Conservation (phyloP, 148 eudicot species). For the Rhododendron williamsianum region DNA sequence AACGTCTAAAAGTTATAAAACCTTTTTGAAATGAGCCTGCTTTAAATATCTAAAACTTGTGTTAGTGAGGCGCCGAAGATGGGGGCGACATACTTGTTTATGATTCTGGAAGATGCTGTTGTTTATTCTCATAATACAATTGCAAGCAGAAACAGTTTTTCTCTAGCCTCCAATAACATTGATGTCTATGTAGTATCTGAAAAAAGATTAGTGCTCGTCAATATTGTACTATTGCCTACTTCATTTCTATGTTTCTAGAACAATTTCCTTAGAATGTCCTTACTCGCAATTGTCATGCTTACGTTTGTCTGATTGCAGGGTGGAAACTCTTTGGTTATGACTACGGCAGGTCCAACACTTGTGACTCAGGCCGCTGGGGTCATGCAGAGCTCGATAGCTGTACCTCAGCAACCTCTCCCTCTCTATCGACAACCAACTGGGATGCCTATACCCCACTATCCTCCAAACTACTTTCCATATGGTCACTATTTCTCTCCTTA, state of each 20-base stretch:
- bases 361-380: conserved; percentile 64
- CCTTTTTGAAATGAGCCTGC: neutral
- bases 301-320: conserved; percentile 38
- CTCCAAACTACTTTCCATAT: conserved; percentile 65
- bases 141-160: neutral
- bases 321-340: conserved; percentile 48
- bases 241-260: neutral
- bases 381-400: conserved; percentile 55
- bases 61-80: neutral
- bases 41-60: neutral
- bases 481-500: conserved; percentile 65
- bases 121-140: neutral
- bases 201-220: neutral
- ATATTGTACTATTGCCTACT: neutral
- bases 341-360: conserved; percentile 48
- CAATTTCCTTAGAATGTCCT: neutral
- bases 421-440: conserved; percentile 74
- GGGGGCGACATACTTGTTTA: neutral
- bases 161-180: neutral
- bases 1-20: neutral
- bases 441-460: conserved; percentile 70
- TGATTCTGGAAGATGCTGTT: neutral
- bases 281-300: conserved; percentile 1
- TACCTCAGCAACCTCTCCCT: conserved; percentile 64
- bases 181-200: neutral